Base-by-base conservation (phyloP, 495 filamentous ascomycete genomes). In the Astrocystis sublimbata region DNA sequence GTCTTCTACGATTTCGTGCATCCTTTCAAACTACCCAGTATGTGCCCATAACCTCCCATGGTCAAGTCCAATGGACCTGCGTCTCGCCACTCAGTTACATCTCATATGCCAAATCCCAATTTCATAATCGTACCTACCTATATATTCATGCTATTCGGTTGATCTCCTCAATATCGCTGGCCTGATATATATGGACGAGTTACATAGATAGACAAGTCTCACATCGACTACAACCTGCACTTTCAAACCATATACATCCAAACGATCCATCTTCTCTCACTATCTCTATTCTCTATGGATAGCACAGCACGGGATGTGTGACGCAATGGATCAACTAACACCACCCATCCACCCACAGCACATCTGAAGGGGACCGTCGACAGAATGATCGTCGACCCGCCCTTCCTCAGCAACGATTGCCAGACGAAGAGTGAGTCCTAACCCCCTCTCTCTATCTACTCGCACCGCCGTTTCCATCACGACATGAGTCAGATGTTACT, bases 351-450 rank as follows among this genome's bases (percentile, higher is more conserved):
- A 58, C 49, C 21, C 12, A 49, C 6, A 80, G 76, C 68, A 3
- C 70, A 85, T 13, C 68, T 92, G 23, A 91, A 90, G 68, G 85
- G 83, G 19, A 76, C 69, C 31, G 85, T 85, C 38, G 84, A 91
- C 71, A 77, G 85, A 45, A 80, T 93, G 58, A 85, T 92, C 59
- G 82, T 81, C 62, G 90, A 93, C 72, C 90, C 90, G 0, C 90
- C 90, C 2, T 93, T 93, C 62, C 75, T 93, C 7, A 88, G 83
- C 65, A 81, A 88, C 63, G 89, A 93, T 62, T 93, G 90, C 70
- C 90, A 93, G 64, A 90, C 89, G 0, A 92, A 92, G 78, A 76
- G 88, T 89, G 68, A 35, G 72, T 68, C 4, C 46, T n/a, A 41
- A 31, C 12, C 23, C 17, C 4, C 21, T 53, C 19, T 33, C 41